Evolutionary conservation across 2,329 filamentous ascomycete genomes (phyloP), one percentile per base, ranked within the genome.

Genomic region (Harringtonia lauricola): DNA sequence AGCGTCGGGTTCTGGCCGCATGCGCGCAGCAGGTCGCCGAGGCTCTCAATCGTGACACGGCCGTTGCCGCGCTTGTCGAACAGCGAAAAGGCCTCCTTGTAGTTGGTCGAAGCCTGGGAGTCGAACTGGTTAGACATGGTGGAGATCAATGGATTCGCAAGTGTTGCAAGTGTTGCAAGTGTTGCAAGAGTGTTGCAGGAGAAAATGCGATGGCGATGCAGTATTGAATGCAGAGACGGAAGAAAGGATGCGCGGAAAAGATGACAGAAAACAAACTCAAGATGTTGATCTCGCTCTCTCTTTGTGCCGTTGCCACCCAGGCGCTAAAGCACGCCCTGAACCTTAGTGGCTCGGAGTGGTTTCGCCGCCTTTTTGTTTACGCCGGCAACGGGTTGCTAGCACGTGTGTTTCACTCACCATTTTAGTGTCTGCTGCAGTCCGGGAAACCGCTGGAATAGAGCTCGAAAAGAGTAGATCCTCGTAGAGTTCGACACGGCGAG

Each of bases 21-120:
- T 44, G 92, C 92, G 61, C 92, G 85, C 54, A 98, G 80, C 48
- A 98, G 77, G 64, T 98, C 92, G 55, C 92, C 92, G 45, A 98
- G 79, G 52, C 82, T 83, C 54, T 90, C 84, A 63, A 89, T 73
- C 34, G 84, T 68, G 55, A 96, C 92, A 57, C 89, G 89, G 61
- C 90, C 89, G 62, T 86, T 94, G 62, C 92, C 92, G 65, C 92
- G 90, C 81, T 95, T 96, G 76, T 98, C 92, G 74, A 96, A 98
- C 64, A 98, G 85, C 58, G 89, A 89, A 70, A 98, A 98, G 56
- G 92, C 92, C 82, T 98, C 92, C 76, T 96, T 96, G 86, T 96
- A 98, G 83, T 98, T 96, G 71, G 90, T 96, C 49, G 76, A 81
- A 64, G 78, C 78, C 78, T 82, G 76, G 38, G 65, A 58, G 49